Percentiles rank a stretch among this genome's conserved stretches.
Evolutionary conservation across 108 stramenopile genomes (phyloP).

Genomic region (Aurantiochytrium sp.): DNA sequence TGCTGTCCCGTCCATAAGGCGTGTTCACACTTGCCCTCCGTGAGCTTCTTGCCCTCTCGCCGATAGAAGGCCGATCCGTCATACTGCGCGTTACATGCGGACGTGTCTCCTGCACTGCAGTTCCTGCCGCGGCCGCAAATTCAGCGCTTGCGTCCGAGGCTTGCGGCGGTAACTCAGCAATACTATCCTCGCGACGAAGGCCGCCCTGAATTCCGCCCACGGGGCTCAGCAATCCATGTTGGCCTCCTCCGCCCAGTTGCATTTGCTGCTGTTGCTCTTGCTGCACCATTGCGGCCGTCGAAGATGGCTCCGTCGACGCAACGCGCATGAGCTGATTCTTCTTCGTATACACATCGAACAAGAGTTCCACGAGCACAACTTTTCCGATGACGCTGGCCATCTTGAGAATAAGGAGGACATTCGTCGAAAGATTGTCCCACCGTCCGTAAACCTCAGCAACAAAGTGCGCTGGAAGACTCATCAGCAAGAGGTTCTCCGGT

Average conservation of each 20-base stretch:
- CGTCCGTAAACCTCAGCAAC: neutral
- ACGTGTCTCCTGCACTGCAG: neutral
- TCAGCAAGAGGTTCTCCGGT: neutral
- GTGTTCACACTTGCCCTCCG: neutral
- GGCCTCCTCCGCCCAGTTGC: no score
- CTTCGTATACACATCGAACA: neutral
- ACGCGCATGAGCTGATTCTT: neutral
- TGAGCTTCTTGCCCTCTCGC: neutral
- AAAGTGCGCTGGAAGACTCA: neutral
- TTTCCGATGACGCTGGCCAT: neutral
- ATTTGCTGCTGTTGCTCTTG: no score
- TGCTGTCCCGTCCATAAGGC: neutral
- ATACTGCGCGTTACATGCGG: neutral
- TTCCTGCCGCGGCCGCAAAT: neutral
- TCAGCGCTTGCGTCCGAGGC: neutral
- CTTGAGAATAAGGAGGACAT: neutral
- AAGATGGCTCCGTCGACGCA: neutral
- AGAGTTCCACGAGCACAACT: neutral
- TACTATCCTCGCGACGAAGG: conserved; percentile 1
- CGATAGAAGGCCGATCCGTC: neutral
- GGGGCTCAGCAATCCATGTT: neutral
- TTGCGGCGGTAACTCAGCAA: neutral
- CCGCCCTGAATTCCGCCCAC: neutral
- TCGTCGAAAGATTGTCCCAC: neutral
- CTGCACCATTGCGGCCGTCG: neutral